Base-by-base conservation (phyloP, 768 basidiomycete species). In the Steccherinum ochraceum region DNA sequence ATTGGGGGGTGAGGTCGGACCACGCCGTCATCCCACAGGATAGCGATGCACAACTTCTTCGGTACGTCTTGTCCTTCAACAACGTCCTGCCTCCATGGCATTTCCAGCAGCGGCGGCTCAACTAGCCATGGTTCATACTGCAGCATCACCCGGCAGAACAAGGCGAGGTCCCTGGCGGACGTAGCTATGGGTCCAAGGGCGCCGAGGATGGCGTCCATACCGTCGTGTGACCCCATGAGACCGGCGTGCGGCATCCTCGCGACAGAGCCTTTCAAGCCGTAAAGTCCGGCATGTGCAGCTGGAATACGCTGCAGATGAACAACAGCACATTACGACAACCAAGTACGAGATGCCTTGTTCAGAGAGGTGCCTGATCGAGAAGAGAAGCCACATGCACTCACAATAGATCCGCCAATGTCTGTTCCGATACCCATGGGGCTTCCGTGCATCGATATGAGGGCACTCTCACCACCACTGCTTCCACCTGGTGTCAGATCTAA, bases 391-490 rank as follows among this genome's bases (percentile, higher is more conserved):
- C n/a, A 19, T 30, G 42, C 47, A 57, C 67, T 60, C 52, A 69
- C 69, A 46, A 95, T 69, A 59, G 86, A 89, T 50, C 86, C 87
- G 30, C 91, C 93, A 49, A 93, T 77, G 59, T 93, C 91, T 18
- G 79, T 79, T n/a, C 93, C 93, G 48, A 91, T 72, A 1, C 93
- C 93, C 7, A 92, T 58, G 0, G 84, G 83, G 4, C 86, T 79
- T 12, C 89, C 93, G 57, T 90, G 84, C 72, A 86, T 76, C 0
- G 84, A 81, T 24, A 95, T 71, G 35, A 93, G 63, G 11, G 89
- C 91, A 0, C 71, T 88, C 66, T 94, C 93, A 24, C 93, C 93
- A n/a, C 92, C 91, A 19, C 85, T 85, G 55, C 84, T 87, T 4
- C 92, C 92, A 18, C 92, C 92, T 51, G 74, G 78, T 2, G 50